Evolutionary conservation across 805 yeast genomes (phyloP), one percentile per base, ranked within the genome.

Genomic region (Torulaspora indica): DNA sequence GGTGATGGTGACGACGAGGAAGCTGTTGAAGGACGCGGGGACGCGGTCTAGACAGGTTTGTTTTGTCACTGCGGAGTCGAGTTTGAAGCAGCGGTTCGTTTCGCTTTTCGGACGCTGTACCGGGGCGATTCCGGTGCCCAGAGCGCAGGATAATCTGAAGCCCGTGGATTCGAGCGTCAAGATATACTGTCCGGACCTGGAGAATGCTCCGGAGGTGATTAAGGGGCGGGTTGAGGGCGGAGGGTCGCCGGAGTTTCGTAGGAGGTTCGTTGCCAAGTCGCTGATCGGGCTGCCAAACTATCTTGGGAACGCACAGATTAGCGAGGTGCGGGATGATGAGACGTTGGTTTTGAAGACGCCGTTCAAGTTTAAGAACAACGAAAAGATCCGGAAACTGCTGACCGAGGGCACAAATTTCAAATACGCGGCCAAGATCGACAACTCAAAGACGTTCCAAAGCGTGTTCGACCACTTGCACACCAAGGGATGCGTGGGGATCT

Each of bases 401-500:
- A 51, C 54, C 1, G 59, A 69, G 14, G 95, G 95, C 1, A 73
- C 90, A 0, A 52, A 66, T 14, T 91, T 74, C 70, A 85, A 85
- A 58, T 71, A 76, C 30, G 96, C 97, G 1, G 79, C 77, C 47
- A 84, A 83, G 55, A 80, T 91, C 45, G 90, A 93, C 61, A 96
- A 90, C 64, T 77, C 87, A 12, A 70, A 72, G 38, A 95, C 89
- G 37, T 91, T 86, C 66, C 78, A 84, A 46, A 75, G 75, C 53
- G 98, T 93, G 4, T 91, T 90, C 60, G 76, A 81, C 40, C 95
- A 87, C 59, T 73, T 91, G 49, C 78, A 87, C 33, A 71, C 78
- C 18, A 86, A 86, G 32, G 82, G 86, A 38, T 85, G 95, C 53
- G 72, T 91, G 7, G 96, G 96, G 3, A 85, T 91, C 37, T 91